Percentiles rank a stretch among this genome's conserved stretches.
Evolutionary conservation across 2,329 filamentous ascomycete genomes (phyloP).

Genomic region (Penicillium palitans): DNA sequence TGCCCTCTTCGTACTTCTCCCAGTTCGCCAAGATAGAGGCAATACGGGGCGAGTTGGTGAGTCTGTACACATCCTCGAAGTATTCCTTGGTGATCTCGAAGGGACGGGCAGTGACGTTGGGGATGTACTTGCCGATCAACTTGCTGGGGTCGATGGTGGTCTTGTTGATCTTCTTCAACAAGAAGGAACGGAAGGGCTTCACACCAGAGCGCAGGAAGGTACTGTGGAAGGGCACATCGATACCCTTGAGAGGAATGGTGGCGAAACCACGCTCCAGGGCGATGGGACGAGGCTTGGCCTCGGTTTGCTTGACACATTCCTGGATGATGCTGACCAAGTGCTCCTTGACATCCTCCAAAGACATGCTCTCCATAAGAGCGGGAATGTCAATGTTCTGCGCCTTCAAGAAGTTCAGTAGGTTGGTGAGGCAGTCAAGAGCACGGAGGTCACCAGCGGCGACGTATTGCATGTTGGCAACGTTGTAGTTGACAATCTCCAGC

Average conservation of each 20-base stretch:
- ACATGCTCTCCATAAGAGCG: constrained; percentile 80
- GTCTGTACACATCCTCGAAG: constrained; percentile 95
- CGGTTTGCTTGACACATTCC: constrained; percentile 81
- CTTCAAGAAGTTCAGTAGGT: constrained; percentile 93
- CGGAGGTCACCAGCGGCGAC: constrained; percentile 67
- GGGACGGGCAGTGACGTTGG: constrained; percentile 93
- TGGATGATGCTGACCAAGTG: constrained; percentile 89
- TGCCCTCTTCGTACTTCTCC: constrained; percentile 64
- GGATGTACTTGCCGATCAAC: constrained; percentile 97
- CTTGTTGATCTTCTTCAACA: constrained; percentile 99
- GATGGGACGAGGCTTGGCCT: constrained; percentile 82
- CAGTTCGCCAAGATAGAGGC: constrained; percentile 72
- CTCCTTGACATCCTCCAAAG: constrained; percentile 85
- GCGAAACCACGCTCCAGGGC: constrained; percentile 93
- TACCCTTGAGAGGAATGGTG: constrained; percentile 93
- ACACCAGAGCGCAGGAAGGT: constrained; percentile 97
- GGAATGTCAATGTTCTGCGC: constrained; percentile 97
- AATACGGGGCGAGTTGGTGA: constrained; percentile 73
- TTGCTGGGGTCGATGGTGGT: constrained; percentile 97
- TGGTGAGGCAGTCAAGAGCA: constrained; percentile 66
- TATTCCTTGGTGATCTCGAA: constrained; percentile 98
- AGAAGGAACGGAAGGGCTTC: constrained; percentile 97
- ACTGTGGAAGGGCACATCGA: constrained; percentile 98
- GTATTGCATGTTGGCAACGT: constrained; percentile 70
- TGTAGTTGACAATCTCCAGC: constrained; percentile 97